Conservation (phyloP, 2,329 filamentous ascomycete genomes). For the Paracamarosporium sp. region DNA sequence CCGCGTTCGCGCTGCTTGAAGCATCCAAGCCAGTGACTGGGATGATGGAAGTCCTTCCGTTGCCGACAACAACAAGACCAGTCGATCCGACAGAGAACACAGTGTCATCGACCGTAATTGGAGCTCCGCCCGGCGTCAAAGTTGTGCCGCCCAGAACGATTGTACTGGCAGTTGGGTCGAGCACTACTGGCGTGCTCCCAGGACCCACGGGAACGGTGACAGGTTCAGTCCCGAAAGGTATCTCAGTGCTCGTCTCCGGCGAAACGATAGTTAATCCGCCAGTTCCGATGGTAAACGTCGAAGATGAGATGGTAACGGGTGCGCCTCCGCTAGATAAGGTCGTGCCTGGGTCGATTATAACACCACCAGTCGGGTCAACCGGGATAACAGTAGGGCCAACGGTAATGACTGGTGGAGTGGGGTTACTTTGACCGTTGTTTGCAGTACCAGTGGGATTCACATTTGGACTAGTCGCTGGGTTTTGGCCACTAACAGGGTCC, state of each 20-base stretch:
- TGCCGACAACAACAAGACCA: conserved; percentile 9
- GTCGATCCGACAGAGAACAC: conserved; percentile 13
- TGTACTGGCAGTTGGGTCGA: conserved; percentile 1
- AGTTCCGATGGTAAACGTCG: conserved; percentile 19
- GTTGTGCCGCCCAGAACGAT: conserved; percentile 14
- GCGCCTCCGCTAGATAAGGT: conserved; percentile 15
- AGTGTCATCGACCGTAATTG: conserved; percentile 10
- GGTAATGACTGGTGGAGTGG: conserved; percentile 14
- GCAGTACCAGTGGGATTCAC: conserved; percentile 2
- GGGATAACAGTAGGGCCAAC: conserved; percentile 19
- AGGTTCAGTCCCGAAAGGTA: conserved; percentile 1
- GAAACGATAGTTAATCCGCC: conserved; percentile 15
- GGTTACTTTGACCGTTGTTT: not conserved
- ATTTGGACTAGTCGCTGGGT: not conserved
- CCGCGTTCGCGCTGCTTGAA: not conserved
- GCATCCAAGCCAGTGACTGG: conserved; percentile 3
- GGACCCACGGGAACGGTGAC: conserved; percentile 5
- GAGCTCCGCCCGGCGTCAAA: conserved; percentile 3
- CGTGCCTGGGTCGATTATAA: conserved; percentile 21
- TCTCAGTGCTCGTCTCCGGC: conserved; percentile 4
- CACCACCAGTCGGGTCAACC: conserved; percentile 19
- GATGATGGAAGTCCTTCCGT: conserved; percentile 8
- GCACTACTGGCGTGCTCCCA: not conserved
- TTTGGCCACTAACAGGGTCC: not conserved
- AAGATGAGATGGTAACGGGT: conserved; percentile 13